phyloP scores from a whole-genome alignment of 139 green algal species.

The Volvox africanus region DNA sequence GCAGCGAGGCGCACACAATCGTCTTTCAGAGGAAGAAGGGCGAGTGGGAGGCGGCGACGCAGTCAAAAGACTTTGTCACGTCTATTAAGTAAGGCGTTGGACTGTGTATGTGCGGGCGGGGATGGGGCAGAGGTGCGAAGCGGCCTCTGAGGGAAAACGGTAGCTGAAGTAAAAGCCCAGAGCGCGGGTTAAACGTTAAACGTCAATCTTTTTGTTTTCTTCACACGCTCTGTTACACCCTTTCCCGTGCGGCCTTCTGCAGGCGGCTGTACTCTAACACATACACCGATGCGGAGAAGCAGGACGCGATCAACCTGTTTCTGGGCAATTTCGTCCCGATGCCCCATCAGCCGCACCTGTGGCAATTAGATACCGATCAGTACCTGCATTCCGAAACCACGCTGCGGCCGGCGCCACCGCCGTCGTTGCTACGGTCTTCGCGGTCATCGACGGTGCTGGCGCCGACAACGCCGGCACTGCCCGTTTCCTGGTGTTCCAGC shows the following conservation, averaged over 20 bases:
- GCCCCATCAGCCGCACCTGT: conserved; percentile 74
- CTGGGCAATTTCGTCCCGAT: conserved; percentile 82
- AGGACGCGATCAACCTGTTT: conserved; percentile 97
- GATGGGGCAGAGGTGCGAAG: no score
- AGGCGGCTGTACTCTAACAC: conserved; percentile 92
- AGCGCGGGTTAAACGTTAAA: no score
- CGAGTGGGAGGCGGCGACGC: conserved; percentile 78
- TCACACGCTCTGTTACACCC: no score
- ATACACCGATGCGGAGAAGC: conserved; percentile 92
- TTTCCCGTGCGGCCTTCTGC: no score
- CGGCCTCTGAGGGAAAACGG: no score
- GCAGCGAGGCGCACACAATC: conserved; percentile 90
- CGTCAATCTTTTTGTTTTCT: not conserved
- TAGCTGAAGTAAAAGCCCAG: no score
- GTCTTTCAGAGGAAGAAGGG: conserved; percentile 90
- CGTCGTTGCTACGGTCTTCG: not conserved
- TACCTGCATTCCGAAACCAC: conserved; percentile 79
- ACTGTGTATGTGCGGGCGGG: not conserved
- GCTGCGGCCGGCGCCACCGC: not conserved
- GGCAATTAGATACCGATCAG: conserved; percentile 87
- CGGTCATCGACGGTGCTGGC: not conserved
- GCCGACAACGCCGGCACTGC: not conserved
- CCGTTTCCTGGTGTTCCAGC: not conserved
- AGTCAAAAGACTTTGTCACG: conserved; percentile 68
- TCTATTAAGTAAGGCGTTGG: conserved; percentile 47